Base-by-base conservation (phyloP, 169 alveolate genomes). In the Toxoplasma gondii region DNA sequence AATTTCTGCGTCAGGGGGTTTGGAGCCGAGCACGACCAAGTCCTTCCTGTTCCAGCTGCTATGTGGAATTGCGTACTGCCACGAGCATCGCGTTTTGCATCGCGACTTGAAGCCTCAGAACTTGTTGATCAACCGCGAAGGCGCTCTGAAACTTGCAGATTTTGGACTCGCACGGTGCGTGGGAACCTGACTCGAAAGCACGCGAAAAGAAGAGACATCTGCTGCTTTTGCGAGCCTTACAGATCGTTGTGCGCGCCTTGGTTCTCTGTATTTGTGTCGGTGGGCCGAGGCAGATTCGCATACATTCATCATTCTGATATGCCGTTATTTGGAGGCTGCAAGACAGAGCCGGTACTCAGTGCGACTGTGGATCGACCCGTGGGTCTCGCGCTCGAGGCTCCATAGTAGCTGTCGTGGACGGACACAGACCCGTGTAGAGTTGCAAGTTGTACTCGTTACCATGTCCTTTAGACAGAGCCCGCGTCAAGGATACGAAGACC, bases 61-160 rank as follows among this genome's bases (percentile, higher is more conserved):
- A 91, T 97, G 98, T 87, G 99, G 99, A 34, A 97, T 99, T 43
- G 99, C 99, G 44, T 99, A 99, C 97, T 99, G 99, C 95, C 99
- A 99, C 95, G 98, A 98, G 64, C 99, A 99, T 96, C 98, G 99
- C 92, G 99, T 99, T 39, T 96, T 99, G 54, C 99, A 99, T 95
- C 98, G 99, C 80, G 99, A 99, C 95, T 96, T 99, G 78, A 99
- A 99, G 93, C 99, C 99, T 4, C 99, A 99, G 96, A 99, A 99
- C 95, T 97, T 99, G 88, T 97, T 99, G 44, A 99, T 99, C 86
- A 98, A 98, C 95, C 93, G 98, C 70, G 98, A 96, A 82, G 98
- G 98, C 58, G 98, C 98, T 36, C 96, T 99, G 84, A 99, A 99
- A 96, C 97, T 99, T 38, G 99, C 99, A 5, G 99, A 99, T 97